Evolutionary conservation across 768 basidiomycete genomes (phyloP).

Genomic region (Suillus occidentalis): DNA sequence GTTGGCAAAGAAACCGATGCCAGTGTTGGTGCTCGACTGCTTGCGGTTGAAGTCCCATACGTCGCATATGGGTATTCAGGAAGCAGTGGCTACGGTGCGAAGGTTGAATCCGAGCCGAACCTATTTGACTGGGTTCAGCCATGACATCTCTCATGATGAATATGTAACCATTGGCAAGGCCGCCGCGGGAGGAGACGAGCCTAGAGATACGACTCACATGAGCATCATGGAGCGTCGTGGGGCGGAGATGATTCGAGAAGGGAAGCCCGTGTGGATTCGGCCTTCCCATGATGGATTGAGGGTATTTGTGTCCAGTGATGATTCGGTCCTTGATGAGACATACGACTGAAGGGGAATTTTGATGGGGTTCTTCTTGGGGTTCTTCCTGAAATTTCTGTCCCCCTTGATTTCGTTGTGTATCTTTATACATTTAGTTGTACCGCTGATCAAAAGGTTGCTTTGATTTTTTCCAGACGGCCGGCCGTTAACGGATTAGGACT

Average conservation of each 20-base stretch:
- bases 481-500: constrained; percentile 2
- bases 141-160: constrained; percentile 78
- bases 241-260: constrained; percentile 47
- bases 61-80: constrained; percentile 79
- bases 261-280: constrained; percentile 55
- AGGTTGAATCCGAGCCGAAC: constrained; percentile 59
- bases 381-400: background rate
- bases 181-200: constrained; percentile 40
- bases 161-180: constrained; percentile 64
- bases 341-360: constrained; percentile 33
- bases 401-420: background rate
- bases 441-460: no score
- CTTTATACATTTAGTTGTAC: background rate
- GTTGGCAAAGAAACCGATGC: constrained; percentile 24
- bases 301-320: constrained; percentile 44
- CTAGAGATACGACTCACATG: constrained; percentile 20
- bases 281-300: constrained; percentile 78
- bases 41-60: constrained; percentile 62
- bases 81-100: constrained; percentile 56
- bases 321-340: constrained; percentile 50
- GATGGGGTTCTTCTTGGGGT: background rate
- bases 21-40: constrained; percentile 77
- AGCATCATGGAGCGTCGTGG: constrained; percentile 41
- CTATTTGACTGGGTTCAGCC: constrained; percentile 75
- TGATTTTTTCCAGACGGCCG: background rate